These are phyloP conservation scores for Phytopythium litorale DNA, from an alignment of 352 stramenopile genomes.

Conservation along the genomic window DNA sequence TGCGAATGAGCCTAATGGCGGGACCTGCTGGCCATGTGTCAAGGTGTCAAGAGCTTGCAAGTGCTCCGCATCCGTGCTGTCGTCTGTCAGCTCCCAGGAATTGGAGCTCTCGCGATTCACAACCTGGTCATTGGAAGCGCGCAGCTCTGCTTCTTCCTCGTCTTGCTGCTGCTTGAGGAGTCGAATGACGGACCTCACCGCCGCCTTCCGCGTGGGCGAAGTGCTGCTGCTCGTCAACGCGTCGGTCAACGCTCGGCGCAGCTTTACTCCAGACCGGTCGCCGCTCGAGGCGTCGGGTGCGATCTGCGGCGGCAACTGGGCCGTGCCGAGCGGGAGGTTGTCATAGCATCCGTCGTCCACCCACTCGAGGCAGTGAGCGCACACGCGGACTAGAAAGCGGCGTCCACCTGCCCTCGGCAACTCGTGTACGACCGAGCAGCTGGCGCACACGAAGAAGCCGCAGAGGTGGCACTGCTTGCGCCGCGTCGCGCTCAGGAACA, in stretches of 20 bases:
- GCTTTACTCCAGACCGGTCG: background rate
- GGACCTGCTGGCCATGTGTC: slow-evolving; percentile 11
- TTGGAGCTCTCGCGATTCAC: background rate
- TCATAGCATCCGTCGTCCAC: slow-evolving; percentile 57
- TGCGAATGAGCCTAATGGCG: background rate
- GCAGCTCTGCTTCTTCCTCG: slow-evolving; percentile 2
- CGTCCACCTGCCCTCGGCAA: slow-evolving; percentile 6
- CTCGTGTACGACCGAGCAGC: slow-evolving; percentile 23
- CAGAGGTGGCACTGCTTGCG: slow-evolving; percentile 56
- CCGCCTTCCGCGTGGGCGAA: slow-evolving; percentile 1
- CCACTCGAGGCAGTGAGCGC: slow-evolving; percentile 41
- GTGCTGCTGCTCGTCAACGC: background rate
- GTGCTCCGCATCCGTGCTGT: slow-evolving; percentile 23
- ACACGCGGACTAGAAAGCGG: slow-evolving; percentile 30
- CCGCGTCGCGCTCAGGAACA: slow-evolving; percentile 5
- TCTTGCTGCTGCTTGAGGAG: background rate
- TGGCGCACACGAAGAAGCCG: slow-evolving; percentile 52
- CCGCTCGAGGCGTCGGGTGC: background rate
- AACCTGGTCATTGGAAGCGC: background rate
- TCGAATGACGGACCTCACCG: slow-evolving; percentile 1
- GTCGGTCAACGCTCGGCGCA: background rate
- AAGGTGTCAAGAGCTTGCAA: slow-evolving; percentile 13
- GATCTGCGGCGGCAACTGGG: background rate
- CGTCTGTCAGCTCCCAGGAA: slow-evolving; percentile 6
- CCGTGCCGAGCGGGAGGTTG: slow-evolving; percentile 2